Percentiles rank a stretch among this genome's conserved stretches.
Conservation (phyloP, 164 flowering plant genomes). For the Sedum album region DNA sequence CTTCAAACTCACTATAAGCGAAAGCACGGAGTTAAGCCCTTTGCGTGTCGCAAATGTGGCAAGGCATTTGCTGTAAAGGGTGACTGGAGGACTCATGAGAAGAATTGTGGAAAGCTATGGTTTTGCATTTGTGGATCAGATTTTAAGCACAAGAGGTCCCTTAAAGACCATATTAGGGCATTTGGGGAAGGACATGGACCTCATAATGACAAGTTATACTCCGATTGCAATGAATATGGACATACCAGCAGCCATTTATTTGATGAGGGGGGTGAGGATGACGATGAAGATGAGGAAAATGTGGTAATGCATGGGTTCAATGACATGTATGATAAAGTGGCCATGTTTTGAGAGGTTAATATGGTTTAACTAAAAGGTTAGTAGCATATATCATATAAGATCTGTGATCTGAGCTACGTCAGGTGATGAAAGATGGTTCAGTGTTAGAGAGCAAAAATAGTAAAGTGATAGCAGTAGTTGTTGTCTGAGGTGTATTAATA, state of each 20-base stretch:
- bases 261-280: constrained; percentile 3
- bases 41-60: constrained; percentile 52
- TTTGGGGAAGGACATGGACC: constrained; percentile 62
- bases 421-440: constrained; percentile 1
- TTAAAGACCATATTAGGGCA: constrained; percentile 60
- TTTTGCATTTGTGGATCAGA: constrained; percentile 70
- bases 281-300: neutral
- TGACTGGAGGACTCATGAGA: constrained; percentile 78
- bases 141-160: constrained; percentile 72
- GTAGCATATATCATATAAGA: constrained; percentile 7
- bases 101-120: constrained; percentile 72
- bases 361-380: neutral
- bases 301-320: constrained; percentile 1
- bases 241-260: constrained; percentile 14
- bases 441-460: constrained; percentile 3
- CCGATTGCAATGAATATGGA: constrained; percentile 19
- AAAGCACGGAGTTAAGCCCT: constrained; percentile 59
- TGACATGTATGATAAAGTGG: neutral
- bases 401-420: neutral
- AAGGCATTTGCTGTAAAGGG: constrained; percentile 68
- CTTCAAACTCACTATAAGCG: constrained; percentile 76
- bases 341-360: neutral
- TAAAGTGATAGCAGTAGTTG: neutral
- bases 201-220: constrained; percentile 17
- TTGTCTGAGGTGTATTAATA: constrained; percentile 6